Base-by-base conservation (phyloP, 495 filamentous ascomycete species). In the Immersiella caudata region DNA sequence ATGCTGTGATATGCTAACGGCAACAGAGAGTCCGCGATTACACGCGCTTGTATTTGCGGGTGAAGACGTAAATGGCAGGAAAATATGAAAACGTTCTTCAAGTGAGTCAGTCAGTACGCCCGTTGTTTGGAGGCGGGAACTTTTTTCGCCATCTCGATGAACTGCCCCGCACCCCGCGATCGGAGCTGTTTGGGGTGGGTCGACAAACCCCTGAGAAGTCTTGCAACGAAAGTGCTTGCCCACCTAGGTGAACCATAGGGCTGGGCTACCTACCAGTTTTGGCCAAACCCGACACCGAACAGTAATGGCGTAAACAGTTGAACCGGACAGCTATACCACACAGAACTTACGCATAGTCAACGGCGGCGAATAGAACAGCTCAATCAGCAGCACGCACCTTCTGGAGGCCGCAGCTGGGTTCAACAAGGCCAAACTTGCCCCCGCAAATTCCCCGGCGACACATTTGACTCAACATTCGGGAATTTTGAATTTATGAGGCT, bases 21-120 rank as follows among this genome's bases (percentile, higher is more conserved):
- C n/a, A 33, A 49, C 46, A 60, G 18, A 36, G 57, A 29, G 20
- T 21, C 57, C 21, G 24, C 18, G 16, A 40, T 33, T 11, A 29
- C n/a, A 59, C 0, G 40, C 40, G 4, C 40, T 14, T 18, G 33
- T 59, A n/a, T 26, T 18, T 57, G 2, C 12, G 24, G 40, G 27
- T 21, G 6, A 46, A 40, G 18, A 4, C 6, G 20, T 2, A 22
- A 58, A 57, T 24, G 46, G 62, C 26, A 46, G 40, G 59, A 35
- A 29, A 16, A 59, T 29, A 67, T 2, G 20, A 11, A n/a, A 26
- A 11, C 7, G 21, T 54, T 40, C 8, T 11, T 21, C 14, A 36
- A 22, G 66, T 73, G 67, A 73, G 63, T 73, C 70, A 70, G 63
- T 73, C 70, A 70, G 60, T 66, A 29, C 21, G 49, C 62, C 24